Conservation (phyloP, 495 filamentous ascomycete species). For the Podospora australis region DNA sequence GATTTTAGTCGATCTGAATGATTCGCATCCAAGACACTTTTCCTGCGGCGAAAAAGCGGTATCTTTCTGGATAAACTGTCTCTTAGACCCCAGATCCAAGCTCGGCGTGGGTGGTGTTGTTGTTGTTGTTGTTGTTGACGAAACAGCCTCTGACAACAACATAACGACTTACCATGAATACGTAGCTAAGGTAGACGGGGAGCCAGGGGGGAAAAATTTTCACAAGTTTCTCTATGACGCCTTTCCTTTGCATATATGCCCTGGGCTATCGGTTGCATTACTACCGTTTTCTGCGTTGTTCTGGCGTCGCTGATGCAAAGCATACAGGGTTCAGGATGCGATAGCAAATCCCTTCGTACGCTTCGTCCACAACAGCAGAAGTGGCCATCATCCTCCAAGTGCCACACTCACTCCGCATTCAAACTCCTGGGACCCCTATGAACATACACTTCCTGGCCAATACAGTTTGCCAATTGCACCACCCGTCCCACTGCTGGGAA, state of each 20-base stretch:
- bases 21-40: slow-evolving; percentile 7
- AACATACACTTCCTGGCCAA: not conserved
- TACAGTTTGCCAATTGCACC: not conserved
- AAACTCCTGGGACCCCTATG: not conserved
- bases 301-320: slow-evolving; percentile 12
- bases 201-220: slow-evolving; percentile 3
- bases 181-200: not conserved
- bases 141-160: no score
- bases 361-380: not conserved
- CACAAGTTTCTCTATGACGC: slow-evolving; percentile 3
- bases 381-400: not conserved
- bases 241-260: slow-evolving; percentile 8
- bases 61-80: slow-evolving; percentile 6
- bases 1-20: slow-evolving; percentile 10
- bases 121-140: no score
- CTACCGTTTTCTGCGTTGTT: slow-evolving; percentile 7
- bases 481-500: slow-evolving; percentile 1
- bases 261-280: slow-evolving; percentile 6
- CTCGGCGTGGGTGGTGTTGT: slow-evolving; percentile 5
- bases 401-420: no score
- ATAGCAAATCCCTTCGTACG: not conserved
- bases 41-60: slow-evolving; percentile 4
- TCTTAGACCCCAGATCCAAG: not conserved
- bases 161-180: not conserved
- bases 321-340: slow-evolving; percentile 3